phyloP scores from a whole-genome alignment of 202 grass and related monocot genomes.

The Setaria viridis region DNA sequence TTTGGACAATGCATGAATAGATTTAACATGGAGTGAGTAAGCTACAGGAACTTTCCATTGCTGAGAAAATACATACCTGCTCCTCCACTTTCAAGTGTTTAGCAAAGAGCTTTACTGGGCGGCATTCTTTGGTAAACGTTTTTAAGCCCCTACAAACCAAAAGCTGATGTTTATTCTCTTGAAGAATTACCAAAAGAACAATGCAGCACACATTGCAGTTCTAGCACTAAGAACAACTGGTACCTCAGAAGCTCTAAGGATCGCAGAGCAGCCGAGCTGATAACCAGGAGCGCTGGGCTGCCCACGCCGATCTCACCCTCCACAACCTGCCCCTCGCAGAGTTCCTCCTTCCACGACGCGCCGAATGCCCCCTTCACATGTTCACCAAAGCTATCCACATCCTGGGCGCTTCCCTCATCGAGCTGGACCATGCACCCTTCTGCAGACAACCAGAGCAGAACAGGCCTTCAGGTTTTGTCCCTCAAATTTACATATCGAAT shows the following conservation, averaged over 20 bases:
- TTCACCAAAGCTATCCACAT: constrained; percentile 65
- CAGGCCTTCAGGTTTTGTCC: not conserved
- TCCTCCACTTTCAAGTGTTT: constrained; percentile 97
- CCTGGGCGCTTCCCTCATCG: constrained; percentile 64
- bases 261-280: constrained; percentile 80
- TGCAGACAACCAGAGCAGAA: constrained; percentile 40
- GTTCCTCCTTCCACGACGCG: constrained; percentile 68
- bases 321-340: constrained; percentile 58
- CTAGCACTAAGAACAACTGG: not conserved
- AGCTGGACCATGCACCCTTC: constrained; percentile 78
- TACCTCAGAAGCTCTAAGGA: constrained; percentile 89
- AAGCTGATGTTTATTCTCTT: not conserved
- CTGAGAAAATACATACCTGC: constrained; percentile 58
- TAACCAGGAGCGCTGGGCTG: constrained; percentile 70
- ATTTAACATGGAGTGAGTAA: not conserved
- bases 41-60: not conserved
- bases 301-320: constrained; percentile 55
- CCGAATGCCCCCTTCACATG: constrained; percentile 78
- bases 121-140: constrained; percentile 78
- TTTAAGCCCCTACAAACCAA: constrained; percentile 78
- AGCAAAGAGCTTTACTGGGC: constrained; percentile 87
- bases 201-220: not conserved
- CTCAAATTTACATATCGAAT: not conserved
- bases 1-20: not conserved
- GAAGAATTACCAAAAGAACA: not conserved